Percentiles rank a stretch among this genome's conserved stretches.
Evolutionary conservation across 768 basidiomycete genomes (phyloP).

Genomic region (Rhodocollybia butyracea): DNA sequence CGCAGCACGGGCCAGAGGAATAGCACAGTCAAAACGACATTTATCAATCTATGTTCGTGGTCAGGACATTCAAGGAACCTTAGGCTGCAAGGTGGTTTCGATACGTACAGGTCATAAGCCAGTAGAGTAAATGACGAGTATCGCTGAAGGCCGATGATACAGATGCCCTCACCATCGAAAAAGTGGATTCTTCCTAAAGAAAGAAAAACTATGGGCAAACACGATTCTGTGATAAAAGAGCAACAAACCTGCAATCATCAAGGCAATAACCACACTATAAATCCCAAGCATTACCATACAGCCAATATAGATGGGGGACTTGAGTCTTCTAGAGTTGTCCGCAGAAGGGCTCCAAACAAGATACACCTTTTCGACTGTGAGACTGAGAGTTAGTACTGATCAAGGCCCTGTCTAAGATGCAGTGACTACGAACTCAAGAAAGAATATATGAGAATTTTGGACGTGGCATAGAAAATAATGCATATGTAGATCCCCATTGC

Average conservation of each 20-base stretch:
- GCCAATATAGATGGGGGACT: slow-evolving; percentile 38
- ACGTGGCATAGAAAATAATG: slow-evolving; percentile 37
- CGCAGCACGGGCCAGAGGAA: slow-evolving; percentile 46
- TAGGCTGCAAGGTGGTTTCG: neutral
- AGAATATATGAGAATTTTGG: slow-evolving; percentile 45
- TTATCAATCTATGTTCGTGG: slow-evolving; percentile 23
- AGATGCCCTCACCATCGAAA: slow-evolving; percentile 32
- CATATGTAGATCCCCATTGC: slow-evolving; percentile 41
- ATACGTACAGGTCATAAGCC: slow-evolving; percentile 39
- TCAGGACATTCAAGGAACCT: neutral
- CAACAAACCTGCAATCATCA: slow-evolving; percentile 34
- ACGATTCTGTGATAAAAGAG: neutral
- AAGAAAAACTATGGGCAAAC: neutral
- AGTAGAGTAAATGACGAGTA: slow-evolving; percentile 42
- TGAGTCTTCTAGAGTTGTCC: slow-evolving; percentile 25
- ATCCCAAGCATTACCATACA: slow-evolving; percentile 33
- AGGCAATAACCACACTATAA: slow-evolving; percentile 36
- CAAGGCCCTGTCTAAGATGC: neutral
- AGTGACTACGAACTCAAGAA: slow-evolving; percentile 34
- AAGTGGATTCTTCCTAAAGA: slow-evolving; percentile 38
- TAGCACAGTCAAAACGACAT: slow-evolving; percentile 35
- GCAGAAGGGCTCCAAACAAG: slow-evolving; percentile 40
- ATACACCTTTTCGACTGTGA: slow-evolving; percentile 41
- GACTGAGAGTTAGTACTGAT: neutral
- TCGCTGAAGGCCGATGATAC: slow-evolving; percentile 45